phyloP scores from a whole-genome alignment of 306 rosid genomes.

The Glycine soja region DNA sequence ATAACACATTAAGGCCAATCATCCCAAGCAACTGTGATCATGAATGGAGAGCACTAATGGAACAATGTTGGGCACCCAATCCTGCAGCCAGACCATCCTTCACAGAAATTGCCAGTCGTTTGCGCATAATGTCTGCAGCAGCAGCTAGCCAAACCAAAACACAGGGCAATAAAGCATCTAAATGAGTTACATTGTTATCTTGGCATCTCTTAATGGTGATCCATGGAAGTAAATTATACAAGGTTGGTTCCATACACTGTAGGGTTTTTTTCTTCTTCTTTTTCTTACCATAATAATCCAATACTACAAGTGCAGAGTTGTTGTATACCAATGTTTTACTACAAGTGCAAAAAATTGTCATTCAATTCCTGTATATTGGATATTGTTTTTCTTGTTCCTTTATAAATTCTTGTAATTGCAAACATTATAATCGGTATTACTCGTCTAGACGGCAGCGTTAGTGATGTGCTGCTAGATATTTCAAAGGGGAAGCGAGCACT shows the following conservation, averaged over 20 bases:
- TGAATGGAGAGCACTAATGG: conserved; percentile 90
- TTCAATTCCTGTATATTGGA: neutral
- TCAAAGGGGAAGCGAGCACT: neutral
- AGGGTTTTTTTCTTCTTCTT: neutral
- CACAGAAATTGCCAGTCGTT: conserved; percentile 77
- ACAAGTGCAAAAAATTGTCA: conserved; percentile 31
- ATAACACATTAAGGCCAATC: conserved; percentile 76
- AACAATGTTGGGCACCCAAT: conserved; percentile 90
- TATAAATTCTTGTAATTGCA: neutral
- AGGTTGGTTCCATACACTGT: conserved; percentile 17
- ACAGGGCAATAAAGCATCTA: conserved; percentile 51
- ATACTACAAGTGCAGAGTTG: neutral
- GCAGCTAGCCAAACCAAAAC: conserved; percentile 67
- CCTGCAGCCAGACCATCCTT: conserved; percentile 82
- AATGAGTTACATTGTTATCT: conserved; percentile 39
- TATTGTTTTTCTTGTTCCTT: neutral
- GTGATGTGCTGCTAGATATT: neutral
- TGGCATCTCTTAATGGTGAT: conserved; percentile 33
- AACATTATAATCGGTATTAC: neutral
- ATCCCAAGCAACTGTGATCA: conserved; percentile 71
- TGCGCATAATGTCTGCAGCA: conserved; percentile 79
- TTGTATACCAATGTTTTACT: conserved; percentile 29
- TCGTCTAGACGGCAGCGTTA: neutral
- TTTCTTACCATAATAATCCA: neutral
- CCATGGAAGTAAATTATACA: conserved; percentile 26